phyloP scores from a whole-genome alignment of 495 filamentous ascomycete species.

The Penicillium tannophilum region DNA sequence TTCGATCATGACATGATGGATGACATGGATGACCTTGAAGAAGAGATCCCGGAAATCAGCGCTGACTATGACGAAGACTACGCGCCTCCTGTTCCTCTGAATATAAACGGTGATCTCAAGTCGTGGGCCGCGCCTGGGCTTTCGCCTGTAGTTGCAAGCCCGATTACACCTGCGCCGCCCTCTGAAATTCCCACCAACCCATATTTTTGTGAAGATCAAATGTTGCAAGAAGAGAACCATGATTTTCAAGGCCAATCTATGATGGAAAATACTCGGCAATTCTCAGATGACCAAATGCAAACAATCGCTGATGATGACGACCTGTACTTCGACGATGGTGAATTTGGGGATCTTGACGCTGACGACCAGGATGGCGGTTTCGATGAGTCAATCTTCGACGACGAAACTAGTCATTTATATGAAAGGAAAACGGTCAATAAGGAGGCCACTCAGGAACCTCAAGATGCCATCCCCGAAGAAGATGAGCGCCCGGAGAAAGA shows the following conservation, averaged over 20 bases:
- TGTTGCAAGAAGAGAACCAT: neutral
- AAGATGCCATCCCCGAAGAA: conserved; percentile 11
- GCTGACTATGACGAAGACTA: conserved; percentile 55
- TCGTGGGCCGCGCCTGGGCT: conserved; percentile 40
- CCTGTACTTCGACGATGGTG: conserved; percentile 80
- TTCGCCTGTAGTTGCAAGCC: conserved; percentile 43
- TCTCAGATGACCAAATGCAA: neutral
- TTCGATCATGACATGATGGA: conserved; percentile 70
- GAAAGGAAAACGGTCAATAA: conserved; percentile 34
- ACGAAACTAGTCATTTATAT: conserved; percentile 57
- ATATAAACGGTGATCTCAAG: conserved; percentile 32
- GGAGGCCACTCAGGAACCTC: conserved; percentile 15
- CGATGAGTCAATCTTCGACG: conserved; percentile 80
- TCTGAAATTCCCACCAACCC: conserved; percentile 9
- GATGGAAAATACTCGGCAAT: neutral
- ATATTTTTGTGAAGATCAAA: neutral
- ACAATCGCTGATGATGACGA: conserved; percentile 55
- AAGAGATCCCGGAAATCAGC: conserved; percentile 75
- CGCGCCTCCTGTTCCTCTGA: conserved; percentile 23
- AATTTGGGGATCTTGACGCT: conserved; percentile 57
- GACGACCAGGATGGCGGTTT: conserved; percentile 60
- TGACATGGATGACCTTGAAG: conserved; percentile 73
- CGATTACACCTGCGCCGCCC: conserved; percentile 26
- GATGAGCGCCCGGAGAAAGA: conserved; percentile 16
- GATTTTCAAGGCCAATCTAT: neutral